A percentile compares a stretch with the other conserved stretches of the same genome.
Evolutionary conservation across 306 rosid genomes (phyloP).

Genomic region (Acacia confusa): DNA sequence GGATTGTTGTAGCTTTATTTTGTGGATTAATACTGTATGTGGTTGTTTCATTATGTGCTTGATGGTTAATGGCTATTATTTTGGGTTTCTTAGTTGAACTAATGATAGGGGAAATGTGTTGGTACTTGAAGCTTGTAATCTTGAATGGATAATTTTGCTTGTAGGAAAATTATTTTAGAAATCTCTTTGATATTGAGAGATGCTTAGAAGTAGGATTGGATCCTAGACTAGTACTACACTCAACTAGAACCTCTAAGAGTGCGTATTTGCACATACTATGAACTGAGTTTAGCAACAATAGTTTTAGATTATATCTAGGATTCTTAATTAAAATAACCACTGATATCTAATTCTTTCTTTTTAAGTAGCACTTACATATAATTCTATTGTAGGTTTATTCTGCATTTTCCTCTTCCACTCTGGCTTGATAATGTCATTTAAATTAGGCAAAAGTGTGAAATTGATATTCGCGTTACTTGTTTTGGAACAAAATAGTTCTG

Average conservation of each 20-base stretch:
- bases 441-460: neutral
- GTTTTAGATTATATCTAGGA: neutral
- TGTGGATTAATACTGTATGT: neutral
- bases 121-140: neutral
- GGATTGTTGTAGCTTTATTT: neutral
- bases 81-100: neutral
- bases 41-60: neutral
- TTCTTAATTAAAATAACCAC: neutral
- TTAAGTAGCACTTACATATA: too few relatives aligned
- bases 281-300: neutral
- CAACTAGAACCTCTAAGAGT: neutral
- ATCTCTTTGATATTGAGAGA: neutral
- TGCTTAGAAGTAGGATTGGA: neutral
- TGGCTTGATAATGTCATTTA: neutral
- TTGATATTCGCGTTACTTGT: neutral
- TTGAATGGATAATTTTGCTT: neutral
- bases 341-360: neutral
- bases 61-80: neutral
- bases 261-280: neutral
- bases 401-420: neutral
- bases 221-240: neutral
- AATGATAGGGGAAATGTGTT: neutral
- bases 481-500: neutral
- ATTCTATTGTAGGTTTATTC: neutral
- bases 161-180: neutral